Conservation (phyloP, 1,284 basidiomycete species). For the Pyrrhoderma lamaoense region DNA sequence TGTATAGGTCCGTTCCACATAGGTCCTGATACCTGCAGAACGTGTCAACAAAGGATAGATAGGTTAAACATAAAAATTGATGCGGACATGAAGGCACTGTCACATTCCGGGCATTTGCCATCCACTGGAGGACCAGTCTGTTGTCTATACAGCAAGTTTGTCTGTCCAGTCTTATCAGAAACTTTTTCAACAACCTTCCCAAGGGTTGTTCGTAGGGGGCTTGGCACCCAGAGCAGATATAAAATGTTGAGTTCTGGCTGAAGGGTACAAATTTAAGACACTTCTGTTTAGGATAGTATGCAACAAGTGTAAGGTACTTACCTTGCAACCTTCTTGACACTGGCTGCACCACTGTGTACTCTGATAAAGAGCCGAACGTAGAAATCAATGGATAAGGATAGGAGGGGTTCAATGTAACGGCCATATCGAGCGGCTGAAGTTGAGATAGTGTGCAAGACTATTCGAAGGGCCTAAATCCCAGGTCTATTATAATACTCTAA, state of each 20-base stretch:
- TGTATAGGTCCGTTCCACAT: slow-evolving; percentile 96
- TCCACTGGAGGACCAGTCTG: slow-evolving; percentile 64
- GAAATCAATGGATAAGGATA: slow-evolving; percentile 95
- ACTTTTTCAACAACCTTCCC: slow-evolving; percentile 56
- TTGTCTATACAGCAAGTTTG: slow-evolving; percentile 64
- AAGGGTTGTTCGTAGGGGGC: slow-evolving; percentile 74
- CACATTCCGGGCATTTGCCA: slow-evolving; percentile 77
- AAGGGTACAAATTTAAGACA: slow-evolving; percentile 2
- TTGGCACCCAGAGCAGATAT: slow-evolving; percentile 79
- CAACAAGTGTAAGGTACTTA: no score
- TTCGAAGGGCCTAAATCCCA: slow-evolving; percentile 64
- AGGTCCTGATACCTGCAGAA: slow-evolving; percentile 72
- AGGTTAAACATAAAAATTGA: slow-evolving; percentile 1
- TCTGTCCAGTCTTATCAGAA: slow-evolving; percentile 43
- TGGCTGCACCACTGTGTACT: slow-evolving; percentile 67
- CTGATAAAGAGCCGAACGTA: slow-evolving; percentile 92
- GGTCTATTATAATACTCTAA: slow-evolving; percentile 5
- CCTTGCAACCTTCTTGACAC: slow-evolving; percentile 83
- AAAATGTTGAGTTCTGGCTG: slow-evolving; percentile 79
- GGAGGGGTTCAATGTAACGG: slow-evolving; percentile 83
- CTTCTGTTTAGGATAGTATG: no score
- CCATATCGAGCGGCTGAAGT: slow-evolving; percentile 89
- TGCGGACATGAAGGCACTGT: slow-evolving; percentile 62
- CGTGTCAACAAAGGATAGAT: slow-evolving; percentile 1
- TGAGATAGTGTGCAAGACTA: slow-evolving; percentile 82